Evolutionary conservation across 208 protist genomes (phyloP).

Genomic region (Crithidia fasciculata): DNA sequence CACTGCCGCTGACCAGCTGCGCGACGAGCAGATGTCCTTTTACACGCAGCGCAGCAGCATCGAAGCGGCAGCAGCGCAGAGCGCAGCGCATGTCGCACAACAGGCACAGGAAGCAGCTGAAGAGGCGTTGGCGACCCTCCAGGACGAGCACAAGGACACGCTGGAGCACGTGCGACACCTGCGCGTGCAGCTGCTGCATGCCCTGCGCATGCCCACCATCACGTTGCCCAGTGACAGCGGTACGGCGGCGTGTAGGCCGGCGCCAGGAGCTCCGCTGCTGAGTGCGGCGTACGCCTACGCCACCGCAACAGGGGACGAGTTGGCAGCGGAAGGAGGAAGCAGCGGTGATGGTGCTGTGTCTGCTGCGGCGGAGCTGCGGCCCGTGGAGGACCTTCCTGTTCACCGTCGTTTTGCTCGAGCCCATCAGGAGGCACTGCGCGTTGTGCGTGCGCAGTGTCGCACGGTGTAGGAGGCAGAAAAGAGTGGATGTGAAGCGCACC

Average conservation of each 20-base stretch:
- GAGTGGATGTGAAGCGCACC: too few relatives aligned
- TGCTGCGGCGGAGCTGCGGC: neutral
- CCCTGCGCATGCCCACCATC: constrained; percentile 60
- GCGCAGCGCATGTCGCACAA: neutral
- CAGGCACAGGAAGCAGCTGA: neutral
- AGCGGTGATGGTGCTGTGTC: neutral
- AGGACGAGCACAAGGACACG: constrained; percentile 12
- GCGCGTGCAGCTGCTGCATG: constrained; percentile 53
- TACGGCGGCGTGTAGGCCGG: neutral
- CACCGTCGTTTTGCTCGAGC: constrained; percentile 81
- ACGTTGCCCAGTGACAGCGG: constrained; percentile 27
- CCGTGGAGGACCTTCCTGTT: constrained; percentile 57
- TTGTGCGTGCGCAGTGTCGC: constrained; percentile 52
- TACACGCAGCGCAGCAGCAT: neutral
- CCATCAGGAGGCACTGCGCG: constrained; percentile 73
- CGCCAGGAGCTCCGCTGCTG: constrained; percentile 1
- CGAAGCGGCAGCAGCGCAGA: neutral
- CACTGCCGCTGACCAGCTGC: neutral
- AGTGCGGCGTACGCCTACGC: constrained; percentile 13
- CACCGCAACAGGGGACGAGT: neutral
- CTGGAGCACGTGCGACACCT: constrained; percentile 33
- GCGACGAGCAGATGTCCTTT: neutral
- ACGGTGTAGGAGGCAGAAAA: constrained; percentile 9
- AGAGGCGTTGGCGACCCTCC: neutral
- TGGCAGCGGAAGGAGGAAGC: neutral